Conservation (phyloP, 441 rosid genomes). For the Corymbia citriodora region DNA sequence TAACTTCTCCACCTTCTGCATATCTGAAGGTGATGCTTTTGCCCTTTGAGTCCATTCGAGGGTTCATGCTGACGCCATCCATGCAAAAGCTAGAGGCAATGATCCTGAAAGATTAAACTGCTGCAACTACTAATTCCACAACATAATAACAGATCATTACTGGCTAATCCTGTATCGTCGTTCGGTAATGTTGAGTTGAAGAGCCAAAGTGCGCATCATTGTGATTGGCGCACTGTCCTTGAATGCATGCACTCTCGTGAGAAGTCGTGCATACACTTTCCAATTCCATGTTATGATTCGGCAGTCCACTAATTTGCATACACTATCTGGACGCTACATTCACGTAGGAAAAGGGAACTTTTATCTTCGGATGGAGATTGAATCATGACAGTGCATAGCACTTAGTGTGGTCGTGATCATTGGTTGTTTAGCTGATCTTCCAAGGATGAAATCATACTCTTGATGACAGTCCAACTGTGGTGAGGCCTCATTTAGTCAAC, state of each 20-base stretch:
- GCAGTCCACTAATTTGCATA: neutral
- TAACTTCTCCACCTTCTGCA: neutral
- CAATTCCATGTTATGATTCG: neutral
- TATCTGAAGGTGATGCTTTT: neutral
- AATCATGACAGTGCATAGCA: neutral
- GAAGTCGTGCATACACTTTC: neutral
- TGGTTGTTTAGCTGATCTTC: neutral
- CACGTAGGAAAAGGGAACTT: neutral
- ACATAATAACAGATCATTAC: neutral
- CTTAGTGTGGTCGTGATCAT: neutral
- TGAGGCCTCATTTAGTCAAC: neutral
- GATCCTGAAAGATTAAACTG: neutral
- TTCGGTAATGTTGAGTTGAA: neutral
- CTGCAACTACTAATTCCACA: neutral
- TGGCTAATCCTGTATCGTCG: neutral
- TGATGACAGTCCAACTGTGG: neutral
- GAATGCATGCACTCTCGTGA: neutral
- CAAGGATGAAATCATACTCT: neutral
- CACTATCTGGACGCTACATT: neutral
- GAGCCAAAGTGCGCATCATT: neutral
- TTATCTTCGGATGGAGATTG: neutral
- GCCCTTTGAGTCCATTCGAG: neutral
- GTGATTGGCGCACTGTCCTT: neutral
- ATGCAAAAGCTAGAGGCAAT: neutral
- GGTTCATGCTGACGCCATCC: neutral